A percentile compares a stretch with the other conserved stretches of the same genome.
These are phyloP conservation scores for Rosa rugosa DNA, from an alignment of 306 rosid species.

Conservation along the genomic window DNA sequence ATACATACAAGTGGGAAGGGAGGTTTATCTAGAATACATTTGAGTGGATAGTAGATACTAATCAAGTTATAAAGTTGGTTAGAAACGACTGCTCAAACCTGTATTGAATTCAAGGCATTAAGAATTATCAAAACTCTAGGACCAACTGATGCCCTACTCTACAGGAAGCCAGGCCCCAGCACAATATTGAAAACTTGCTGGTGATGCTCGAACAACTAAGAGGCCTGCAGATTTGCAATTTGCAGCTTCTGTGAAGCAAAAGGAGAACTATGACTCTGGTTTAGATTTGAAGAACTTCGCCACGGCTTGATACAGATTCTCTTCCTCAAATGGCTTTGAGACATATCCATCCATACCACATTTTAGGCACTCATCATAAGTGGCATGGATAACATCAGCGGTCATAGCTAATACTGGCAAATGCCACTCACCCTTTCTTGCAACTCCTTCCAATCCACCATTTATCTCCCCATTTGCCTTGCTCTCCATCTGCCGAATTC, in stretches of 20 bases:
- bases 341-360: slow-evolving; percentile 98
- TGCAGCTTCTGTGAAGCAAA: not conserved
- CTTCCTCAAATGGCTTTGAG: slow-evolving; percentile 95
- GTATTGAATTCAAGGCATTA: slow-evolving; percentile 10
- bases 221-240: slow-evolving; percentile 5
- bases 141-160: slow-evolving; percentile 19
- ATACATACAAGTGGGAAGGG: slow-evolving; percentile 46
- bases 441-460: slow-evolving; percentile 42
- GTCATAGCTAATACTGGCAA: slow-evolving; percentile 93
- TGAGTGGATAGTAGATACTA: slow-evolving; percentile 33
- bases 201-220: slow-evolving; percentile 9
- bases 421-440: slow-evolving; percentile 51
- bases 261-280: slow-evolving; percentile 33
- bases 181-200: slow-evolving; percentile 32
- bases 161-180: slow-evolving; percentile 27
- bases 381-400: slow-evolving; percentile 94
- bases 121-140: slow-evolving; percentile 15
- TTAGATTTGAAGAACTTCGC: slow-evolving; percentile 69
- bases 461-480: slow-evolving; percentile 50
- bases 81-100: slow-evolving; percentile 38
- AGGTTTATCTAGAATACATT: slow-evolving; percentile 48
- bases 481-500: slow-evolving; percentile 73
- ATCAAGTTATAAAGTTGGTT: slow-evolving; percentile 44
- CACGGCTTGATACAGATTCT: slow-evolving; percentile 86
- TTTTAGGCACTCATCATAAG: slow-evolving; percentile 74